These are phyloP conservation scores for Blastocladiella emersonii DNA, from an alignment of 371 early-diverging fungal genomes.

Conservation along the genomic window DNA sequence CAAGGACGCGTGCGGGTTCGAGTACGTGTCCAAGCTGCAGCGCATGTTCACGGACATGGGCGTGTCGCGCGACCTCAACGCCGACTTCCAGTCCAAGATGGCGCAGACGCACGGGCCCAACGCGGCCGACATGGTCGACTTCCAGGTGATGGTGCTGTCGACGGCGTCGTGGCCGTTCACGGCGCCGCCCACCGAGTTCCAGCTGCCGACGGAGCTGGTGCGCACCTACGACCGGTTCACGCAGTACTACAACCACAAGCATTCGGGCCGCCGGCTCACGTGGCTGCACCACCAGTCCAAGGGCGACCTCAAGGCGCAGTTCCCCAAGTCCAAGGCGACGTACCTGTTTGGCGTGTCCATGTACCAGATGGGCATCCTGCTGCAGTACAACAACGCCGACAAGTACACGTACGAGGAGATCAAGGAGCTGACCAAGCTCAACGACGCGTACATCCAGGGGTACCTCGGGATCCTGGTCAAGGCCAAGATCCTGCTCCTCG, in stretches of 20 bases:
- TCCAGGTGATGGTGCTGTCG: slow-evolving; percentile 69
- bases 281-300: slow-evolving; percentile 84
- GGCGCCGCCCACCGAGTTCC: slow-evolving; percentile 57
- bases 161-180: slow-evolving; percentile 84
- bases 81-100: slow-evolving; percentile 35
- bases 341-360: slow-evolving; percentile 57
- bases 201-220: slow-evolving; percentile 66
- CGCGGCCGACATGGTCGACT: slow-evolving; percentile 36
- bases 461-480: slow-evolving; percentile 64
- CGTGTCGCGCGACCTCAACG: slow-evolving; percentile 68
- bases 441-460: slow-evolving; percentile 46
- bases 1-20: slow-evolving; percentile 77
- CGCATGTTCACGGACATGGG: slow-evolving; percentile 87
- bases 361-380: slow-evolving; percentile 79
- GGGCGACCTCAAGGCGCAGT: slow-evolving; percentile 75
- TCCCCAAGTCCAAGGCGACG: slow-evolving; percentile 50
- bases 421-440: slow-evolving; percentile 49
- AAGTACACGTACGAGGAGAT: slow-evolving; percentile 51
- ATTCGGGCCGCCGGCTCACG: slow-evolving; percentile 70
- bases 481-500: slow-evolving; percentile 53
- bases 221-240: slow-evolving; percentile 67
- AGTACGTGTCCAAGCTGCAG: slow-evolving; percentile 79
- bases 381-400: slow-evolving; percentile 60
- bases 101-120: slow-evolving; percentile 21
- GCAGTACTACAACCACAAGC: slow-evolving; percentile 65